A percentile compares a stretch with the other conserved stretches of the same genome.
These are phyloP conservation scores for Cenococcum geophilum DNA, from an alignment of 495 filamentous ascomycete genomes.

Conservation along the genomic window DNA sequence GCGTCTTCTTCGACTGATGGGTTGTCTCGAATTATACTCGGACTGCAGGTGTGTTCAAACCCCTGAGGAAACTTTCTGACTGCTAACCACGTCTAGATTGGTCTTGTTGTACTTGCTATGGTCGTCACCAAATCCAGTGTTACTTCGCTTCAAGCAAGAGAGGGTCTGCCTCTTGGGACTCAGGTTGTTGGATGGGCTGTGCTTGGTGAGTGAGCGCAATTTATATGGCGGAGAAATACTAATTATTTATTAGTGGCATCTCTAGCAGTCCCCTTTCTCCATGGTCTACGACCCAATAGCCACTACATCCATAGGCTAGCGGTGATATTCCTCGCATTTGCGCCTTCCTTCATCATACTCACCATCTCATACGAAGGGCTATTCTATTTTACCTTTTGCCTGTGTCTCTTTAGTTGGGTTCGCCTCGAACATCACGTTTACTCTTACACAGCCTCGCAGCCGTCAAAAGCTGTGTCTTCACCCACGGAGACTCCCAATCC, in stretches of 20 bases:
- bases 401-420: constrained; percentile 83
- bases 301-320: constrained; percentile 87
- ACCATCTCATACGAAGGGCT: constrained; percentile 97
- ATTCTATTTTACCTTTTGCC: constrained; percentile 87
- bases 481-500: constrained; percentile 18
- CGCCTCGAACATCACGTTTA: constrained; percentile 78
- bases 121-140: constrained; percentile 78
- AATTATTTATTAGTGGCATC: constrained; percentile 55
- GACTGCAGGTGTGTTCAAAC: constrained; percentile 32
- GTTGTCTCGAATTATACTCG: constrained; percentile 33
- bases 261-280: constrained; percentile 70
- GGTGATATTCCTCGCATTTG: constrained; percentile 87
- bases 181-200: constrained; percentile 82
- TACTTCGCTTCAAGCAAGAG: constrained; percentile 73
- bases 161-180: constrained; percentile 84
- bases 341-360: constrained; percentile 89
- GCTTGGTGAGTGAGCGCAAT: constrained; percentile 53
- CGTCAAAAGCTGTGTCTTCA: constrained; percentile 6
- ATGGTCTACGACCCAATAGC: constrained; percentile 73
- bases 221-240: background rate
- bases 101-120: constrained; percentile 78
- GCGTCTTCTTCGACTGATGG: constrained; percentile 24
- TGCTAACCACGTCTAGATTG: constrained; percentile 49
- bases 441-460: constrained; percentile 19
- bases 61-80: background rate